A percentile compares a stretch with the other conserved stretches of the same genome.
Conservation (phyloP, 73 alveolate genomes). For the Tetrahymena borealis region DNA sequence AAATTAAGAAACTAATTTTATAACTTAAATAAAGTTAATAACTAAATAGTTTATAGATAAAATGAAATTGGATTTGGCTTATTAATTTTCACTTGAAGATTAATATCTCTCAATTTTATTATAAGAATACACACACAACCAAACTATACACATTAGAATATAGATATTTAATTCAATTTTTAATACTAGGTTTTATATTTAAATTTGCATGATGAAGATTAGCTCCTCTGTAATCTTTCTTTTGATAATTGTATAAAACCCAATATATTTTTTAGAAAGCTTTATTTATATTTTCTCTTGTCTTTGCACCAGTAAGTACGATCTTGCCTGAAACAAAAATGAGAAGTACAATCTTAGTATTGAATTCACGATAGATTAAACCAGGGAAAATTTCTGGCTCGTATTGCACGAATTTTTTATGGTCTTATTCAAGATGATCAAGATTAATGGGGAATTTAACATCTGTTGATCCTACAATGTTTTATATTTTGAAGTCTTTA, state of each 20-base stretch:
- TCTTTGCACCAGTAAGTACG: slow-evolving; percentile 95
- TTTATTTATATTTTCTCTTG: slow-evolving; percentile 65
- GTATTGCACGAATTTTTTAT: slow-evolving; percentile 61
- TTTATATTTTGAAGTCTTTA: slow-evolving; percentile 82
- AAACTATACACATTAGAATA: neutral
- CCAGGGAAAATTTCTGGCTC: slow-evolving; percentile 99
- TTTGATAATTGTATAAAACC: neutral
- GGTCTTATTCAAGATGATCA: slow-evolving; percentile 55
- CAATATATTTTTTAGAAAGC: slow-evolving; percentile 53
- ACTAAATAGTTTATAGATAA: too few relatives aligned
- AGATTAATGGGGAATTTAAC: slow-evolving; percentile 80
- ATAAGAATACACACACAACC: neutral
- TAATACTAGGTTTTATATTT: neutral
- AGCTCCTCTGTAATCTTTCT: neutral
- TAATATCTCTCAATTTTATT: too few relatives aligned
- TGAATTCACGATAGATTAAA: slow-evolving; percentile 67
- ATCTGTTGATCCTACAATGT: slow-evolving; percentile 85
- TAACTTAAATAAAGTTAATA: too few relatives aligned
- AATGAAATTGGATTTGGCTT: too few relatives aligned
- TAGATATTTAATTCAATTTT: neutral
- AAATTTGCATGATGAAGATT: neutral
- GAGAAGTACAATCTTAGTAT: slow-evolving; percentile 84
- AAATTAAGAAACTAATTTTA: too few relatives aligned
- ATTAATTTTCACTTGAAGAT: too few relatives aligned
- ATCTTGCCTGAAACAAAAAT: slow-evolving; percentile 94